These are phyloP conservation scores for Carex arenaria DNA, from an alignment of 202 grass and related monocot species.

Conservation along the genomic window DNA sequence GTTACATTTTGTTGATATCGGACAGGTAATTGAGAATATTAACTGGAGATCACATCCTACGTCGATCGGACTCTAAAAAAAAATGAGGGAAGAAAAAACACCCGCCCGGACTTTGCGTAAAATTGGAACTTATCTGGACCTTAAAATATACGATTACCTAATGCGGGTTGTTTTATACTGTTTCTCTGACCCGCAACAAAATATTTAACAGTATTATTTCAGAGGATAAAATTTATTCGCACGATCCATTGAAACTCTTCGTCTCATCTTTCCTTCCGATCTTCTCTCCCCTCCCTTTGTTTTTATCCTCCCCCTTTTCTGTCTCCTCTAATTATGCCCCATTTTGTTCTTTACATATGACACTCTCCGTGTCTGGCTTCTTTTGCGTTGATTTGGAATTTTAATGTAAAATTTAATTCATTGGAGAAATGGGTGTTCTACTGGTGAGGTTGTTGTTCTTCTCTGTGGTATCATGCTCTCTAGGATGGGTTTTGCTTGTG, in stretches of 20 bases:
- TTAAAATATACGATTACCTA: not conserved
- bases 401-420: not conserved
- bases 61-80: not conserved
- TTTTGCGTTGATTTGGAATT: not conserved
- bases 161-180: not conserved
- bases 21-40: too few relatives aligned
- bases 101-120: not conserved
- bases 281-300: not conserved
- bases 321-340: not conserved
- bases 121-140: not conserved
- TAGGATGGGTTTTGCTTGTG: constrained; percentile 23
- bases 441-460: constrained; percentile 16
- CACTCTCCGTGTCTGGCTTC: not conserved
- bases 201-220: not conserved
- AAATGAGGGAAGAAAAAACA: not conserved
- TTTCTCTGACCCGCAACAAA: not conserved
- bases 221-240: not conserved
- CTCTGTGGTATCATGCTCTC: constrained; percentile 19
- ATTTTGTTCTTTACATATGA: not conserved
- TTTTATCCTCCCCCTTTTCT: not conserved
- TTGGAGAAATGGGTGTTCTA: constrained; percentile 10
- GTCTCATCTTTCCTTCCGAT: not conserved
- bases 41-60: not conserved
- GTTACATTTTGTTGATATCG: not conserved
- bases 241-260: not conserved